A percentile compares a stretch with the other conserved stretches of the same genome.
phyloP scores from a whole-genome alignment of 495 filamentous ascomycete genomes.

The Friedmanniomyces endolithicus region DNA sequence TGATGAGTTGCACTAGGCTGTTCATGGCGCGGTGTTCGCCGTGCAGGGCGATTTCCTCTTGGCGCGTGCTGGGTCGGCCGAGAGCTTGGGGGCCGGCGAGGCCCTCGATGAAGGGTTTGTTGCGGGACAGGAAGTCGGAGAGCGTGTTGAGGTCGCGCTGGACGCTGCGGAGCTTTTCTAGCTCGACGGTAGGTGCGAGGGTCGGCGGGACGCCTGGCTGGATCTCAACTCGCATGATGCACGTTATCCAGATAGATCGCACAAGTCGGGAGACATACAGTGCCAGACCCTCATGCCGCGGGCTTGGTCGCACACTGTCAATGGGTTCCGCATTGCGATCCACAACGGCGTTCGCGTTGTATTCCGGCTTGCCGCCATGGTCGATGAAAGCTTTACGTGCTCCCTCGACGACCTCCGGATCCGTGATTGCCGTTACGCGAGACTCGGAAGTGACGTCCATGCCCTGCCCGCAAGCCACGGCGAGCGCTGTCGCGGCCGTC shows the following conservation, averaged over 20 bases:
- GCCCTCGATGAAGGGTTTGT: conserved; percentile 83
- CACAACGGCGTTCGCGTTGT: conserved; percentile 57
- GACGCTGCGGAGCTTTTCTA: conserved; percentile 55
- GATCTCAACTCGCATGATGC: conserved; percentile 44
- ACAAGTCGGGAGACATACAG: conserved; percentile 77
- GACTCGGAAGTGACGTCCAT: conserved; percentile 60
- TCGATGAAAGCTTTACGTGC: conserved; percentile 82
- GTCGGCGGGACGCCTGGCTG: conserved; percentile 44
- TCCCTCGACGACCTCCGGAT: conserved; percentile 66
- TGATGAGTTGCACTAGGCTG: conserved; percentile 67
- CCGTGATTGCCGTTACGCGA: conserved; percentile 56
- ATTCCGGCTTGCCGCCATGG: conserved; percentile 66
- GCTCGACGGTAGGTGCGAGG: conserved; percentile 40
- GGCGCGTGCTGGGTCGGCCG: conserved; percentile 54
- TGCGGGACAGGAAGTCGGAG: conserved; percentile 65
- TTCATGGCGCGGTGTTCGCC: conserved; percentile 87
- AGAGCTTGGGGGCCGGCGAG: conserved; percentile 75
- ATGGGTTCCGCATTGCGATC: conserved; percentile 50
- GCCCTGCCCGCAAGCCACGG: conserved; percentile 91
- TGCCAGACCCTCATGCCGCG: conserved; percentile 74
- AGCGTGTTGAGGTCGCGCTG: conserved; percentile 71
- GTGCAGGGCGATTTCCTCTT: conserved; percentile 81
- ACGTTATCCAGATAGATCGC: conserved; percentile 70
- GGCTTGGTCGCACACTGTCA: conserved; percentile 74
- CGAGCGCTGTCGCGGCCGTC: conserved; percentile 77